Percentiles rank a stretch among this genome's conserved stretches.
Evolutionary conservation across 192 early-diverging fungal species (phyloP).

Genomic region (Backusella sp.): DNA sequence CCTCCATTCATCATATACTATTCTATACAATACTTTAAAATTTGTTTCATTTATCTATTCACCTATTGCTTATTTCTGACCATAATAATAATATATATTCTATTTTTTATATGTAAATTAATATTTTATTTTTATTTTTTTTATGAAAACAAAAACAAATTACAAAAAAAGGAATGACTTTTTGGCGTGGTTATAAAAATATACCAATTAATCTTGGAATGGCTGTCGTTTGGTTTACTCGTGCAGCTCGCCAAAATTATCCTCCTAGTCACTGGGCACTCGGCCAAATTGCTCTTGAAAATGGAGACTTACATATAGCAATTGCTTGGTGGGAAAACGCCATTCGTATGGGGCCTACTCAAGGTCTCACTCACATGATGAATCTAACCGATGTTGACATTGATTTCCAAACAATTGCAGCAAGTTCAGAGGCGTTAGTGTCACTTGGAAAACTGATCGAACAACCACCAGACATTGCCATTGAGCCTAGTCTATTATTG

Average conservation of each 20-base stretch:
- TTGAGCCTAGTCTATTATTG: background rate
- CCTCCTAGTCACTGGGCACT: constrained; percentile 30
- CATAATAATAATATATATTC: constrained; percentile 2
- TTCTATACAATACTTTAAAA: background rate
- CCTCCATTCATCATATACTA: background rate
- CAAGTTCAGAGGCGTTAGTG: constrained; percentile 25
- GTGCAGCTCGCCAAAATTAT: constrained; percentile 23
- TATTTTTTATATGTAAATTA: background rate
- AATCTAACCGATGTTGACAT: background rate
- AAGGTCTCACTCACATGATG: constrained; percentile 1
- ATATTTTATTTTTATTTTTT: constrained; percentile 5
- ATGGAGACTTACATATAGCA: constrained; percentile 34
- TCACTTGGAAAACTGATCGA: constrained; percentile 25
- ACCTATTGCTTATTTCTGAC: background rate
- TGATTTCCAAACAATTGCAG: background rate
- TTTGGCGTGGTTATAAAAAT: constrained; percentile 22
- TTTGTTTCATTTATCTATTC: background rate
- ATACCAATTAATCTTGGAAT: constrained; percentile 26
- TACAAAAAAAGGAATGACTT: constrained; percentile 18
- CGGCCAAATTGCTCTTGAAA: constrained; percentile 31
- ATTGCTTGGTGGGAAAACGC: constrained; percentile 30
- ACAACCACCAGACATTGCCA: background rate
- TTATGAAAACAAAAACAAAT: constrained; percentile 1
- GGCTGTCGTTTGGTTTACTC: constrained; percentile 29
- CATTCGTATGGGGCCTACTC: constrained; percentile 10